Evolutionary conservation across 1,284 basidiomycete genomes (phyloP).

Genomic region (Moesziomyces globuligerus): DNA sequence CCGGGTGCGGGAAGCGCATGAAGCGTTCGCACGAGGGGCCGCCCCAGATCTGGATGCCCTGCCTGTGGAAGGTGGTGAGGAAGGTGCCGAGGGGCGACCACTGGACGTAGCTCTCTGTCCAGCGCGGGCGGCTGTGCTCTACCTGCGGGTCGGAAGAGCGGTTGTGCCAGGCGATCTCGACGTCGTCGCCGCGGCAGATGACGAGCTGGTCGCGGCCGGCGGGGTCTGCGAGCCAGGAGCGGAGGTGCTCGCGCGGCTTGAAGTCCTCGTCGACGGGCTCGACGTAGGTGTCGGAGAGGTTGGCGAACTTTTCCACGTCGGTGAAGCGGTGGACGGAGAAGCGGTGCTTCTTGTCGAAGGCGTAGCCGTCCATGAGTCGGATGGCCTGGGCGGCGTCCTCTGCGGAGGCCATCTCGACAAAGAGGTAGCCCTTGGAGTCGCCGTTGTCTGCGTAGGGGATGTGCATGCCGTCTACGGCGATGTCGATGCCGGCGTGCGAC

Average conservation of each 20-base stretch:
- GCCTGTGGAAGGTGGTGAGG: conserved; percentile 91
- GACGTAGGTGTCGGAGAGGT: conserved; percentile 83
- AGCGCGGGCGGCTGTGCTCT: conserved; percentile 77
- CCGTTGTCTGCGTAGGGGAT: conserved; percentile 67
- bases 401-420: conserved; percentile 84
- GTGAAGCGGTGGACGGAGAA: conserved; percentile 91
- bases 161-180: conserved; percentile 92
- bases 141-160: conserved; percentile 87
- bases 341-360: conserved; percentile 91
- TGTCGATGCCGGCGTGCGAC: conserved; percentile 66
- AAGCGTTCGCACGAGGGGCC: conserved; percentile 86
- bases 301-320: conserved; percentile 86
- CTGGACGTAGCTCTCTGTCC: conserved; percentile 96
- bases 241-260: conserved; percentile 90
- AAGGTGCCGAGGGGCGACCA: conserved; percentile 98
- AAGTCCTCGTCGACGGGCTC: conserved; percentile 85
- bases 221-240: conserved; percentile 91
- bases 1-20: conserved; percentile 91
- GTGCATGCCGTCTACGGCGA: conserved; percentile 66
- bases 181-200: conserved; percentile 90
- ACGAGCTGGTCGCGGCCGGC: conserved; percentile 95
- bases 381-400: conserved; percentile 86
- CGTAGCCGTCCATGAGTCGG: conserved; percentile 81
- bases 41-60: conserved; percentile 96
- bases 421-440: conserved; percentile 75